Evolutionary conservation across 352 stramenopile genomes (phyloP).

Genomic region (Thalassiosira mediterranea): DNA sequence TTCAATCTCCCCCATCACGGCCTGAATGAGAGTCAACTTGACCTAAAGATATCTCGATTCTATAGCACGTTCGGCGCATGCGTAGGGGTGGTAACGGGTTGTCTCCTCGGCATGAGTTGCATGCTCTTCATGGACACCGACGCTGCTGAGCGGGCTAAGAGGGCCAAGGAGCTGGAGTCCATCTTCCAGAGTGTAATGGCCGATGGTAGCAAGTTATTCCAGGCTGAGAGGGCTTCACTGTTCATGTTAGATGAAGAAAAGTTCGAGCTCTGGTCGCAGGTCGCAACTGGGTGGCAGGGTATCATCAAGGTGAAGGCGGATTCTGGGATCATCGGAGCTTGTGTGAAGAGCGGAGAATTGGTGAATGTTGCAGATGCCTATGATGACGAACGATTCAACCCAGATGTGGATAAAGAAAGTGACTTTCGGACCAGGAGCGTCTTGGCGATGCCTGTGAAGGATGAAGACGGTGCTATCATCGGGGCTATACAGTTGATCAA

Average conservation of each 20-base stretch:
- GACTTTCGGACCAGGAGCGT: slow-evolving; percentile 91
- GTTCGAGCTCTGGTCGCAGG: slow-evolving; percentile 89
- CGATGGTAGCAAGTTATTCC: slow-evolving; percentile 87
- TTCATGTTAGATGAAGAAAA: slow-evolving; percentile 91
- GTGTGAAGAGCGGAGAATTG: slow-evolving; percentile 85
- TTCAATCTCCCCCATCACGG: slow-evolving; percentile 49
- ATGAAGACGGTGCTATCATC: slow-evolving; percentile 72
- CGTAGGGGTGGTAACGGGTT: slow-evolving; percentile 63
- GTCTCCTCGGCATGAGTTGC: slow-evolving; percentile 64
- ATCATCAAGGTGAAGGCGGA: slow-evolving; percentile 87
- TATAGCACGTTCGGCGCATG: slow-evolving; percentile 52
- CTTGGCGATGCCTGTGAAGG: slow-evolving; percentile 87
- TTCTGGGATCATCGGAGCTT: slow-evolving; percentile 88
- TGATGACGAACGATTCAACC: slow-evolving; percentile 91
- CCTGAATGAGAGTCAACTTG: slow-evolving; percentile 51
- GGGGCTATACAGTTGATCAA: slow-evolving; percentile 85
- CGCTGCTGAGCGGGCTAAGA: slow-evolving; percentile 48
- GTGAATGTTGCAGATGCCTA: slow-evolving; percentile 93
- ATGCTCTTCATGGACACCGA: slow-evolving; percentile 76
- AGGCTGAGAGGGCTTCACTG: slow-evolving; percentile 90
- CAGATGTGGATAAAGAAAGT: slow-evolving; percentile 87
- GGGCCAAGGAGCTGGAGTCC: slow-evolving; percentile 63
- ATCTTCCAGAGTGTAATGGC: slow-evolving; percentile 84
- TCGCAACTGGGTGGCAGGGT: slow-evolving; percentile 84
- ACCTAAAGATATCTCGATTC: slow-evolving; percentile 40